A percentile compares a stretch with the other conserved stretches of the same genome.
These are phyloP conservation scores for Parsonsia alboflavescens DNA, from an alignment of 257 asterid genomes.

Conservation along the genomic window DNA sequence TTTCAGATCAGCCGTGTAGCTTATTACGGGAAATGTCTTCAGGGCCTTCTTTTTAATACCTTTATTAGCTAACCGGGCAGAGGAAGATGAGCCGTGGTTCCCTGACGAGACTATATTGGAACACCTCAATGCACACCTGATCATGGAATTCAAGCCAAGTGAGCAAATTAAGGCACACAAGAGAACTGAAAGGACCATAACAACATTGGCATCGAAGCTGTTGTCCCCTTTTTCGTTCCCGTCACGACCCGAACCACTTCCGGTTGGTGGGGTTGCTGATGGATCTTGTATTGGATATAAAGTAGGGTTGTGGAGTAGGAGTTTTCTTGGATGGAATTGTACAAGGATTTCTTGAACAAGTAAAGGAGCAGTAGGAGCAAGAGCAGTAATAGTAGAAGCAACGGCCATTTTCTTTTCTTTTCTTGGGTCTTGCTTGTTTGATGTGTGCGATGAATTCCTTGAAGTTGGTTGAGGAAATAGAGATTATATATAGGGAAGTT, in stretches of 20 bases:
- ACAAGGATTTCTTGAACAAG: conserved; percentile 16
- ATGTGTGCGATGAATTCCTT: background rate
- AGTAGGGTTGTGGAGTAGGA: conserved; percentile 15
- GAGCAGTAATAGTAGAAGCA: background rate
- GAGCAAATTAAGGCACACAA: conserved; percentile 30
- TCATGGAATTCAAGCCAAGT: conserved; percentile 26
- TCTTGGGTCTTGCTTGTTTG: background rate
- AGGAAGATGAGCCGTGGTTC: background rate
- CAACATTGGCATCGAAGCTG: conserved; percentile 28
- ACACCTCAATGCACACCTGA: conserved; percentile 26
- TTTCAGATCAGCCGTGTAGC: conserved; percentile 17
- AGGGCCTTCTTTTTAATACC: conserved; percentile 29
- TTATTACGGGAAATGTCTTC: conserved; percentile 21
- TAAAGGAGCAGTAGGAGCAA: conserved; percentile 1
- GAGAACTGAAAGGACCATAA: conserved; percentile 28
- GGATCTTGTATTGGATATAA: conserved; percentile 7
- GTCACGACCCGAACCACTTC: background rate
- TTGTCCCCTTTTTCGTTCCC: conserved; percentile 3
- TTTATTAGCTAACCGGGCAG: conserved; percentile 11
- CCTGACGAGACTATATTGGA: conserved; percentile 9
- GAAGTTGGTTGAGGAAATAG: conserved; percentile 14
- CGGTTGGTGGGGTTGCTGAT: conserved; percentile 10
- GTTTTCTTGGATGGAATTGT: conserved; percentile 22
- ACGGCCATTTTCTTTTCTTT: conserved; percentile 3
- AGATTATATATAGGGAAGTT: conserved; percentile 13